phyloP scores from a whole-genome alignment of 1,284 basidiomycete species.

The Cryptococcus floricola region DNA sequence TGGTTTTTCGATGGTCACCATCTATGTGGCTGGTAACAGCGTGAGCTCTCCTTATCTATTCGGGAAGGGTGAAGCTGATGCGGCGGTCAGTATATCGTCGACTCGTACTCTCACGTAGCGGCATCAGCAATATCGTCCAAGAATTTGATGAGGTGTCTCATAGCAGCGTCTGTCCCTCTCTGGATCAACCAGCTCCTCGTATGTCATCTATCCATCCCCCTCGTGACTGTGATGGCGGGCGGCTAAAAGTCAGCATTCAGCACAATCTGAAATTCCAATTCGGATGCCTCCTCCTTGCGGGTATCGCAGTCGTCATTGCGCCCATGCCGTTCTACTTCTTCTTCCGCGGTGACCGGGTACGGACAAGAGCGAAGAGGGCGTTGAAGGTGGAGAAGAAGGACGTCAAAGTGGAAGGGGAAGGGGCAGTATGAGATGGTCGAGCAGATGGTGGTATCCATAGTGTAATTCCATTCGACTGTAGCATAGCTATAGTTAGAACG shows the following conservation, averaged over 20 bases:
- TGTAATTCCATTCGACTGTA: no score
- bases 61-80: no score
- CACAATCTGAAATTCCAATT: slow-evolving; percentile 38
- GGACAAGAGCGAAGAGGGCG: slow-evolving; percentile 6
- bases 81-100: slow-evolving; percentile 30
- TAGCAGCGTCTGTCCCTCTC: slow-evolving; percentile 47
- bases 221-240: no score
- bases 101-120: slow-evolving; percentile 31
- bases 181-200: slow-evolving; percentile 32
- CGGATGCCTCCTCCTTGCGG: slow-evolving; percentile 34
- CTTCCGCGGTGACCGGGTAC: slow-evolving; percentile 30
- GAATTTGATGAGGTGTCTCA: slow-evolving; percentile 51
- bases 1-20: slow-evolving; percentile 39
- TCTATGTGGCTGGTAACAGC: slow-evolving; percentile 45
- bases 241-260: no score
- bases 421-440: no score
- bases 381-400: no score
- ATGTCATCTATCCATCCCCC: no score
- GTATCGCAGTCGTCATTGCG: slow-evolving; percentile 26
- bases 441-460: no score
- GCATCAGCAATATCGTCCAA: slow-evolving; percentile 53
- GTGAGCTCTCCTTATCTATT: slow-evolving; percentile 4
- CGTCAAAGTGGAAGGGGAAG: no score
- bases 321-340: slow-evolving; percentile 43
- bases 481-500: no score